Evolutionary conservation across 2,329 filamentous ascomycete species (phyloP).

Genomic region (Exophiala phaeomuriformis): DNA sequence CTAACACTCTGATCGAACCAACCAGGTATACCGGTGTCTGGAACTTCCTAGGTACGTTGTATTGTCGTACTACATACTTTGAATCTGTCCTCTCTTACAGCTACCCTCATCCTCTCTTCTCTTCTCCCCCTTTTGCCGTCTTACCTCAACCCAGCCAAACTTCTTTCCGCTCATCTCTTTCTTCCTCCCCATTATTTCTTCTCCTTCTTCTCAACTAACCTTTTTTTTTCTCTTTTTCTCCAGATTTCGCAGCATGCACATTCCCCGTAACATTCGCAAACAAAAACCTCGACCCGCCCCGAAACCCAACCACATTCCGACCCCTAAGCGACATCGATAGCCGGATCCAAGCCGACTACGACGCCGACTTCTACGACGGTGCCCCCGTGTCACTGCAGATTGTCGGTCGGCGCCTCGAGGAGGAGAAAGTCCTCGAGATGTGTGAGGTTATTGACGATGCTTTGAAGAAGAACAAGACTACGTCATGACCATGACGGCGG

Average conservation of each 20-base stretch:
- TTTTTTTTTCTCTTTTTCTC: constrained; percentile 17
- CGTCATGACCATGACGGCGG: too few relatives aligned
- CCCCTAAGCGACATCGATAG: constrained; percentile 28
- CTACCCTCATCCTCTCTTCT: neutral
- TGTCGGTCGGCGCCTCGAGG: constrained; percentile 29
- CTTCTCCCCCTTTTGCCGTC: neutral
- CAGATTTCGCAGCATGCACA: constrained; percentile 25
- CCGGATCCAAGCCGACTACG: constrained; percentile 28
- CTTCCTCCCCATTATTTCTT: too few relatives aligned
- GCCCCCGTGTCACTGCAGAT: constrained; percentile 31
- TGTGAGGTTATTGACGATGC: constrained; percentile 33
- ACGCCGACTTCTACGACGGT: constrained; percentile 31
- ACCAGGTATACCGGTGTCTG: neutral
- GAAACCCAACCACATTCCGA: constrained; percentile 24
- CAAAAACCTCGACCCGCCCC: constrained; percentile 19
- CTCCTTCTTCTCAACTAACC: too few relatives aligned
- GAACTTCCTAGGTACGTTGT: neutral
- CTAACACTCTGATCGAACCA: neutral
- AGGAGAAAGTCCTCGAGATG: constrained; percentile 35
- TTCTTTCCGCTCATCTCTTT: too few relatives aligned
- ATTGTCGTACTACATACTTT: neutral
- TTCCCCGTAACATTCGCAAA: constrained; percentile 28
- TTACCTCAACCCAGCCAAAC: constrained; percentile 22
- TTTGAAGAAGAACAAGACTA: constrained; percentile 20
- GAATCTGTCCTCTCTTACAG: neutral